phyloP scores from a whole-genome alignment of 192 early-diverging fungal genomes.

The Coemansia guatemalensis region DNA sequence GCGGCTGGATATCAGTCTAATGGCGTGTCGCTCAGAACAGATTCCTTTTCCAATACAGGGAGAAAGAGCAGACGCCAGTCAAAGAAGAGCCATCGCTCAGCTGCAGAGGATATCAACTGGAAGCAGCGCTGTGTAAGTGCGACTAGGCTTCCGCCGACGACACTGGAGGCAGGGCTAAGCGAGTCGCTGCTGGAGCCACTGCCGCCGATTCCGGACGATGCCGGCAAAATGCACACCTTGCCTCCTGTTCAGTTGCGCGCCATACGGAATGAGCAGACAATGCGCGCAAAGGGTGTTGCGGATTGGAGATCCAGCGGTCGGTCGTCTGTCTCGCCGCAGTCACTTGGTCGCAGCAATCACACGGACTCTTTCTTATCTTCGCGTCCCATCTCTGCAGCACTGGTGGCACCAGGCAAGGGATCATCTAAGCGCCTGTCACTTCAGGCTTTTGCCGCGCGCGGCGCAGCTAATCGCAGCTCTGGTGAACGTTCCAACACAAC shows the following conservation, averaged over 20 bases:
- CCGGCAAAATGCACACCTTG: too few relatives aligned
- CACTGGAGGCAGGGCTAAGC: constrained; percentile 30
- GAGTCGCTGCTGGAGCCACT: constrained; percentile 33
- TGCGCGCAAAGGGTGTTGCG: too few relatives aligned
- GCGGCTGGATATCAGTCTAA: constrained; percentile 7
- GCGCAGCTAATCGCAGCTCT: neutral
- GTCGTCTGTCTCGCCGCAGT: constrained; percentile 2
- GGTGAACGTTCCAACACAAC: neutral
- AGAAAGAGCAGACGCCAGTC: neutral
- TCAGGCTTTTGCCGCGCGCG: constrained; percentile 1
- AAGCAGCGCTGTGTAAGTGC: constrained; percentile 42
- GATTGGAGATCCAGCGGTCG: too few relatives aligned
- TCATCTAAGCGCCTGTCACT: constrained; percentile 16
- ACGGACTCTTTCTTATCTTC: neutral
- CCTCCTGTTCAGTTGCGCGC: too few relatives aligned
- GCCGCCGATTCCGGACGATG: neutral
- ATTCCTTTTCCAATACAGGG: constrained; percentile 24
- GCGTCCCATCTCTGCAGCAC: constrained; percentile 10
- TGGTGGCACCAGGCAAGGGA: neutral
- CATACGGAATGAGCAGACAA: too few relatives aligned
- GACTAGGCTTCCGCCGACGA: constrained; percentile 40
- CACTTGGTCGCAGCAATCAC: neutral
- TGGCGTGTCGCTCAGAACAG: constrained; percentile 27
- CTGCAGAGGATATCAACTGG: constrained; percentile 1
- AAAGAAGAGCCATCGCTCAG: neutral